phyloP scores from a whole-genome alignment of 2,329 filamentous ascomycete species.

The Xylaria sp. region DNA sequence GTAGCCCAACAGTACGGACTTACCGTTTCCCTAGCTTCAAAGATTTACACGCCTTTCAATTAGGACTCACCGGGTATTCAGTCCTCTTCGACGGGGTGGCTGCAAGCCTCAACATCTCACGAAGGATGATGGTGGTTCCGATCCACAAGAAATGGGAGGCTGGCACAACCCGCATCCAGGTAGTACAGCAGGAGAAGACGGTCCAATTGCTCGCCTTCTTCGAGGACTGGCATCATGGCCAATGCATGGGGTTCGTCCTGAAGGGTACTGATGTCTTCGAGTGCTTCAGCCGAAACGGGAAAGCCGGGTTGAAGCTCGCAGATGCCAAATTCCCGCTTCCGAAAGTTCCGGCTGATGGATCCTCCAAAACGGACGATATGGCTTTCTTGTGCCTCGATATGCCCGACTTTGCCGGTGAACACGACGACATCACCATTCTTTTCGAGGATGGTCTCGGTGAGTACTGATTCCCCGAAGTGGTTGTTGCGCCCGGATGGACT shows the following conservation, averaged over 20 bases:
- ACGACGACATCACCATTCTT: constrained; percentile 85
- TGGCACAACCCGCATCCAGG: constrained; percentile 76
- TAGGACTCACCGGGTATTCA: constrained; percentile 77
- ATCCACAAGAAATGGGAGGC: constrained; percentile 96
- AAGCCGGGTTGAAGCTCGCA: constrained; percentile 76
- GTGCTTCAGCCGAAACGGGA: constrained; percentile 65
- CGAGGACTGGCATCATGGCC: constrained; percentile 83
- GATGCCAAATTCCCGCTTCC: constrained; percentile 92
- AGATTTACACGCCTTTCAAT: constrained; percentile 80
- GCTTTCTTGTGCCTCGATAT: constrained; percentile 85
- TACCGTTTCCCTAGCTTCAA: constrained; percentile 69
- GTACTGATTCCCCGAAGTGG: constrained; percentile 42
- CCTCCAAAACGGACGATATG: constrained; percentile 62
- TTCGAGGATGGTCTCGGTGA: constrained; percentile 81
- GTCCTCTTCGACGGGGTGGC: constrained; percentile 78
- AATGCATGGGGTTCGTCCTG: constrained; percentile 86
- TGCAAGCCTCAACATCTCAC: constrained; percentile 77
- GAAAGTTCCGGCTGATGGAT: constrained; percentile 58
- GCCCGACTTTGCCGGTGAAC: constrained; percentile 87
- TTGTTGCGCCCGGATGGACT: constrained; percentile 23
- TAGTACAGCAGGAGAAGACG: constrained; percentile 76
- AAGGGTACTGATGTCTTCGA: constrained; percentile 87
- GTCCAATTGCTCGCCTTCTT: constrained; percentile 86
- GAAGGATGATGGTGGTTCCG: constrained; percentile 85
- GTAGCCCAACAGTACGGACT: constrained; percentile 70